phyloP scores from a whole-genome alignment of 2,329 filamentous ascomycete genomes.

The Aspergillus sp. region DNA sequence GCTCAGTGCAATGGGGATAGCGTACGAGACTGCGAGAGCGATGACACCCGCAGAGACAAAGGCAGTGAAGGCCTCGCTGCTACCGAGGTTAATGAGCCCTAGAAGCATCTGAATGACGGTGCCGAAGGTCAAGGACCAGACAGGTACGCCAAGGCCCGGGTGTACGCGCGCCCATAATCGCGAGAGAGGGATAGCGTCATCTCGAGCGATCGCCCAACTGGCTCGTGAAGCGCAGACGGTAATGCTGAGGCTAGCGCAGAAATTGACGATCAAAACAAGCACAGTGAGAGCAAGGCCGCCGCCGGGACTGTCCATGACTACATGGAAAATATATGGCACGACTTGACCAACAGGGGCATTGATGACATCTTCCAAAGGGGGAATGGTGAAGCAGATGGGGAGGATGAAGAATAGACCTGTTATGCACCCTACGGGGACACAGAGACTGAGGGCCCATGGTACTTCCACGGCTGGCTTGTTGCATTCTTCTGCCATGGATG shows the following conservation, averaged over 20 bases:
- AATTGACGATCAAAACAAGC: conserved; percentile 52
- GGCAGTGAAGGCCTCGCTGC: conserved; percentile 50
- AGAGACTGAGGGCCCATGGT: conserved; percentile 55
- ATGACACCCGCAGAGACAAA: conserved; percentile 60
- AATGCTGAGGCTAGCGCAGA: conserved; percentile 58
- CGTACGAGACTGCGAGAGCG: conserved; percentile 57
- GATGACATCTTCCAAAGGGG: conserved; percentile 49
- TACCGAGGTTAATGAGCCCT: conserved; percentile 53
- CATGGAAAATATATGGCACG: conserved; percentile 53
- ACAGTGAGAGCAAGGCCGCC: conserved; percentile 53
- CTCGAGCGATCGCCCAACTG: conserved; percentile 51
- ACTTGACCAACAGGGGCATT: conserved; percentile 51
- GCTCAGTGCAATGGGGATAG: conserved; percentile 57
- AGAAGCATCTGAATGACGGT: conserved; percentile 53
- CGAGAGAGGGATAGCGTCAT: conserved; percentile 47
- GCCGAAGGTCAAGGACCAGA: conserved; percentile 46
- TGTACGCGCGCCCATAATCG: conserved; percentile 41
- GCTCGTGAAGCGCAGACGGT: conserved; percentile 52
- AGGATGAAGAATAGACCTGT: conserved; percentile 59
- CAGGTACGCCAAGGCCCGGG: conserved; percentile 39
- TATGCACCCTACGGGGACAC: conserved; percentile 56
- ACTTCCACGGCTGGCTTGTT: conserved; percentile 55
- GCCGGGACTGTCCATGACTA: conserved; percentile 52
- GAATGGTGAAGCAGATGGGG: conserved; percentile 56
- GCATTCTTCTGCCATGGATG: conserved; percentile 64